Base-by-base conservation (phyloP, 345 rosid species). In the Schrenkiella parvula region DNA sequence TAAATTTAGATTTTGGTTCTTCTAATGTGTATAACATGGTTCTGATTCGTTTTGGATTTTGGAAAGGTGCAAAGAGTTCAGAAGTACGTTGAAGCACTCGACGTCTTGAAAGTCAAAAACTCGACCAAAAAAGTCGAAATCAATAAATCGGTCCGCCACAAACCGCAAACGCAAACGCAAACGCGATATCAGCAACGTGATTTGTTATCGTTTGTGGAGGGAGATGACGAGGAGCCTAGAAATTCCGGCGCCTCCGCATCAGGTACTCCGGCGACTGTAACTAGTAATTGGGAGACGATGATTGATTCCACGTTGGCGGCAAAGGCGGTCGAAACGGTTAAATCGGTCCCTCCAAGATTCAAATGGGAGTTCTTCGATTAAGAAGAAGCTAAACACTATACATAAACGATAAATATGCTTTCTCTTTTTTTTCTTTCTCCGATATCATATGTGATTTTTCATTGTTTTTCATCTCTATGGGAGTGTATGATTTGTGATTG, bases 361-460 rank as follows among this genome's bases (percentile, higher is more conserved):
- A 84, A 86, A 29, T 92, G 99, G 99, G 99, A 95, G 72, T 85
- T 95, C 75, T 86, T 88, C 64, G 90, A 88, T 65, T 88, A 80
- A 80, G 71, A 80, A 80, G 71, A 23, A 51, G 29, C 52, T 46
- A n/a, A 66, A 66, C 44, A 50, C 31, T 37, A 66, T 68, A 67
- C 26, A 52, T 42, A 75, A 63, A 60, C 39, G 67, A 60, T 67
- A 26, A 3, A 75, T 61, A 62, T 66, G 52, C 8, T 17, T 22
- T 31, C 25, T n/a, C n/a, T 29, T 5, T 17, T 6, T 39, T 46
- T 41, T 12, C 0, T 23, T 15, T 21, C 54, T 64, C 41, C 42
- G 37, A 53, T 42, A 58, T 66, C 60, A 38, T 21, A 42, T 58
- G 68, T 22, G 72, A 46, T 66, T 62, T 71, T 43, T 72, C n/a